phyloP scores from a whole-genome alignment of 257 asterid genomes.

The Lithospermum erythrorhizon region DNA sequence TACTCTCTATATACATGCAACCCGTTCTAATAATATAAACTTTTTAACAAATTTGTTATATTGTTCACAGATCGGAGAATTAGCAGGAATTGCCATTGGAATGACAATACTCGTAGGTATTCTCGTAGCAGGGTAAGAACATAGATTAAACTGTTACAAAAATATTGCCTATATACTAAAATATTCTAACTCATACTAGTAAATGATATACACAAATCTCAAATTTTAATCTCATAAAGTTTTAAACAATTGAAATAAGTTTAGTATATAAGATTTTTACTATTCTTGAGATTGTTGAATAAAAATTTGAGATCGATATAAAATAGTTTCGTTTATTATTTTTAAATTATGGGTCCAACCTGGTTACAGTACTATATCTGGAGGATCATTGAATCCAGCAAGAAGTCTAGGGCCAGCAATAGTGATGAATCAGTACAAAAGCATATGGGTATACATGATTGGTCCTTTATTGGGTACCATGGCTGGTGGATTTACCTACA shows the following conservation, averaged over 20 bases:
- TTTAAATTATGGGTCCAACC: background rate
- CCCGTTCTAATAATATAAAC: too few species aligned
- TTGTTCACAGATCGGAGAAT: slow-evolving; percentile 43
- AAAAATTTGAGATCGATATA: too few species aligned
- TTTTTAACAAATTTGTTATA: background rate
- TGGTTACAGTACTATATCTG: slow-evolving; percentile 48
- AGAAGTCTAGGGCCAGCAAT: slow-evolving; percentile 58
- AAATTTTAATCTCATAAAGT: too few species aligned
- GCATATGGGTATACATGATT: slow-evolving; percentile 43
- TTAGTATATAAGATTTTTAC: too few species aligned
- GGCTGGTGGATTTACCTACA: slow-evolving; percentile 44
- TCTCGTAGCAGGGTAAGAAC: slow-evolving; percentile 46
- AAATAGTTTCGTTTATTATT: too few species aligned
- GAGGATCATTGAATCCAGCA: slow-evolving; percentile 63
- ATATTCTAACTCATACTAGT: too few species aligned
- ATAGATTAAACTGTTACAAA: background rate
- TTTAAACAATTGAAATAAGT: too few species aligned
- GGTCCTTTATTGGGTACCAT: slow-evolving; percentile 48
- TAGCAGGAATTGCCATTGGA: slow-evolving; percentile 71
- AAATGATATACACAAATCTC: too few species aligned
- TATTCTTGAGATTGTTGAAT: too few species aligned
- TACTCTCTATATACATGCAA: too few species aligned
- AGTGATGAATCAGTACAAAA: slow-evolving; percentile 26
- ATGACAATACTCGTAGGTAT: slow-evolving; percentile 50
- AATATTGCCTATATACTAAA: too few species aligned